Base-by-base conservation (phyloP, 108 stramenopile genomes). In the Nitzschia sp. region DNA sequence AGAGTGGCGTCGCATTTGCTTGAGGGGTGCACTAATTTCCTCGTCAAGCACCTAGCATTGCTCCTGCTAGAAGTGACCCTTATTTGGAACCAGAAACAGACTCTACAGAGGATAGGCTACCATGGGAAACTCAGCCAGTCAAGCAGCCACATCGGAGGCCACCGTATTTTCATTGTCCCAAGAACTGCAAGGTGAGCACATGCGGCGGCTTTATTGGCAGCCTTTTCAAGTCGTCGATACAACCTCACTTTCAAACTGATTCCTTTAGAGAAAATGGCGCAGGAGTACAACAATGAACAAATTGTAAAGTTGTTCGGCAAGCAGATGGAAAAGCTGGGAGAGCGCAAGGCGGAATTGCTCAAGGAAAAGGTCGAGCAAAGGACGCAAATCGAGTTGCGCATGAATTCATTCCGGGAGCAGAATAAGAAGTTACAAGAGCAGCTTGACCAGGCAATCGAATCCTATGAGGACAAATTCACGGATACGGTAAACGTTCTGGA, bases 291-390 rank as follows among this genome's bases (percentile, higher is more conserved):
- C 36, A 75, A 75, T 54, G 74, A 75, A 36, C 74, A 75, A 53
- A 67, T 75, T 24, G 60, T 68, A n/a, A 75, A 63, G 32, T 32
- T 75, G n/a, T 75, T 75, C 62, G 74, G 74, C 2, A 75, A 75
- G 35, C 74, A 75, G 51, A 68, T 75, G 60, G 74, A 75, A 48
- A 68, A 68, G 42, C 57, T 75, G 54, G 74, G 74, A 34, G 67
- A 75, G 0, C 59, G 67, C 19, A 68, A 68, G 57, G 59, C 66
- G 24, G 53, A 51, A 17, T 18, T 48, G 4, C 47, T 68, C 45
- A 68, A 62, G 45, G 34, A 26, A 35, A 48, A 47, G 51, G 13
- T 75, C 24, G 74, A 75, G 46, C 60, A 68, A 55, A n/a, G 42
- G 27, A 59, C 67, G 3, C 27, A 26, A 13, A 26, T 75, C 15